Conservation (phyloP, 805 yeast species). For the Candida maris region DNA sequence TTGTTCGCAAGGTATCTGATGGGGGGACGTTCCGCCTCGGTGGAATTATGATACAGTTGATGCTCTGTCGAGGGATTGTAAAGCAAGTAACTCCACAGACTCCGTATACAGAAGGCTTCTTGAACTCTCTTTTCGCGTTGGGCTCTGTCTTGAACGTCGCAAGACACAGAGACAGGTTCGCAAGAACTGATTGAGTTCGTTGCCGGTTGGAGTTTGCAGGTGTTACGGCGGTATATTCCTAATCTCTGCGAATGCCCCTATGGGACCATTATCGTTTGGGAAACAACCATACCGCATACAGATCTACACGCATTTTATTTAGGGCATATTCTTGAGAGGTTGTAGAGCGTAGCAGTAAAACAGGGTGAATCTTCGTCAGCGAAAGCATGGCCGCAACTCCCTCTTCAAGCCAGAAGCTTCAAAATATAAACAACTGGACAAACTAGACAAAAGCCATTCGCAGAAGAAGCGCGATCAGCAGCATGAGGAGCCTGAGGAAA, state of each 20-base stretch:
- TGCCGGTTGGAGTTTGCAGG: constrained; percentile 39
- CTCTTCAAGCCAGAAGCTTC: too few relatives aligned
- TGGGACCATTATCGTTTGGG: constrained; percentile 96
- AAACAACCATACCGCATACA: constrained; percentile 99
- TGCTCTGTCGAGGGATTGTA: constrained; percentile 99
- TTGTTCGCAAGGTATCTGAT: constrained; percentile 26
- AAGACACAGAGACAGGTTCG: constrained; percentile 28
- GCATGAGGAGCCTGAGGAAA: constrained; percentile 23
- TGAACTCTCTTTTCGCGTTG: constrained; percentile 47
- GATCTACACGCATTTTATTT: not conserved
- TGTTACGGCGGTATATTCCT: constrained; percentile 96
- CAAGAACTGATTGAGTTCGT: constrained; percentile 73
- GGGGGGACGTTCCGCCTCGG: constrained; percentile 18
- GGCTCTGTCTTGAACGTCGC: not conserved
- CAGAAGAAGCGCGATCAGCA: constrained; percentile 17
- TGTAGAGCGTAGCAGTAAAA: not conserved
- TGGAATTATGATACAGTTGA: constrained; percentile 59
- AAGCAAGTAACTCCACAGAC: constrained; percentile 41
- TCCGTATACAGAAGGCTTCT: constrained; percentile 36
- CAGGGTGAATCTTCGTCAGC: not conserved
- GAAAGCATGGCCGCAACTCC: too few relatives aligned
- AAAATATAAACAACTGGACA: not conserved
- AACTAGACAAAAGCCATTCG: too few relatives aligned
- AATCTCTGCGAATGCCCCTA: constrained; percentile 88
- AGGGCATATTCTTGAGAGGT: not conserved